Base-by-base conservation (phyloP, 202 grass and related monocot genomes). In the Eragrostis tef region DNA sequence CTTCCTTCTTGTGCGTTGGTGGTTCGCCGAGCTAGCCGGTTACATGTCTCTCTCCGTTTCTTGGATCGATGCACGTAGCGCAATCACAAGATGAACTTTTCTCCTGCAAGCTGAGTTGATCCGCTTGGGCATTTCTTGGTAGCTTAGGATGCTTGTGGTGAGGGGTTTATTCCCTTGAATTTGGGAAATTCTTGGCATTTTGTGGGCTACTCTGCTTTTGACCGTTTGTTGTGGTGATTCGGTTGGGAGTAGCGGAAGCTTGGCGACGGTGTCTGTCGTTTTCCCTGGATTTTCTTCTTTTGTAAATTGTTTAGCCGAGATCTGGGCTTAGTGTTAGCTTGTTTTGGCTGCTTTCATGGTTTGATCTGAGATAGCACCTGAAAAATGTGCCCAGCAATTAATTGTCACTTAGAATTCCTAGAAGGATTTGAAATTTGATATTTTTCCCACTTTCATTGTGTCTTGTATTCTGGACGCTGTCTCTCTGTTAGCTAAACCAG, bases 291-390 rank as follows among this genome's bases (percentile, higher is more conserved):
- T 26, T 61, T 26, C 20, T 24, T 24, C 22, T 14, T 61, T 61
- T 27, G 22, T 13, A 61, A 61, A 61, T 61, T 61, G 57, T 26
- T 26, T 64, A 5, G 49, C 63, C 69, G 75, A 63, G 75, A 88
- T 88, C 84, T 80, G 52, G 31, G 60, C 20, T n/a, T 9, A 17
- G 11, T 22, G 7, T 77, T 87, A 16, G 42, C 42, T 75, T 53
- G 9, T 67, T 24, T 80, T 70, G 14, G 70, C 75, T 79, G 75
- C 53, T 80, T 71, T 88, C 36, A 36, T 80, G 31, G 34, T 25
- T 42, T 75, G 52, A 70, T 84, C 62, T 80, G 75, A 53, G 61
- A 6, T 36, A 67, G 43, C 61, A 36, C 51, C 51, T 75, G 54
- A 36, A 68, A 75, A 70, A 7, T 51, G 14, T 52, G 43, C 48